Percentiles rank a stretch among this genome's conserved stretches.
phyloP scores from a whole-genome alignment of 2,329 filamentous ascomycete genomes.

The Waltergamsia citrina region DNA sequence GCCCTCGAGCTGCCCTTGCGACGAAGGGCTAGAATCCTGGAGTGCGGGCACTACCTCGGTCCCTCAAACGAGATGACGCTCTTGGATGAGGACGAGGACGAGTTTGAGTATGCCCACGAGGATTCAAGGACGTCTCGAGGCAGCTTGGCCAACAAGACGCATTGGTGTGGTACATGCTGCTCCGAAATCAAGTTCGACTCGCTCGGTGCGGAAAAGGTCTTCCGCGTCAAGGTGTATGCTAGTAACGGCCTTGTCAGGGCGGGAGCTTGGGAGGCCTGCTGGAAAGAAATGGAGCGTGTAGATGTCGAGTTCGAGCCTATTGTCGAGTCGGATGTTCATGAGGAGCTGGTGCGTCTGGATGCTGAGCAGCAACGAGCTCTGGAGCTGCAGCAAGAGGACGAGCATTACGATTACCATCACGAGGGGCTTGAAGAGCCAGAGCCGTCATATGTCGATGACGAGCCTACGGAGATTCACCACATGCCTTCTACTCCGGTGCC shows the following conservation, averaged over 20 bases:
- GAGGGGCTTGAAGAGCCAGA: conserved; percentile 18
- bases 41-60: conserved; percentile 68
- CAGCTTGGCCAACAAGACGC: conserved; percentile 21
- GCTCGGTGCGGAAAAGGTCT: conserved; percentile 47
- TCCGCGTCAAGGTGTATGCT: conserved; percentile 81
- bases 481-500: background rate
- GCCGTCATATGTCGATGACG: conserved; percentile 8
- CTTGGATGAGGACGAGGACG: conserved; percentile 33
- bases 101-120: conserved; percentile 23
- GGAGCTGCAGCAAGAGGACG: conserved; percentile 22
- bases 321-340: conserved; percentile 48
- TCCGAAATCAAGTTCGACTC: conserved; percentile 45
- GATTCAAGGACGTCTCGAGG: conserved; percentile 14
- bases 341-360: conserved; percentile 49
- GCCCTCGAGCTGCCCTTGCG: conserved; percentile 59
- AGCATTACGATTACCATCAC: conserved; percentile 12
- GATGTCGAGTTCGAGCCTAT: conserved; percentile 84
- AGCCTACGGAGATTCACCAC: conserved; percentile 3
- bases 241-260: conserved; percentile 90
- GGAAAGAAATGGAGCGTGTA: conserved; percentile 98
- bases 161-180: conserved; percentile 50
- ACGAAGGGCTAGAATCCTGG: conserved; percentile 57
- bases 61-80: conserved; percentile 40
- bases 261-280: conserved; percentile 86
- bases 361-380: conserved; percentile 31